A percentile compares a stretch with the other conserved stretches of the same genome.
These are phyloP conservation scores for Trichomonas tenax DNA, from an alignment of 208 protist genomes.

Conservation along the genomic window DNA sequence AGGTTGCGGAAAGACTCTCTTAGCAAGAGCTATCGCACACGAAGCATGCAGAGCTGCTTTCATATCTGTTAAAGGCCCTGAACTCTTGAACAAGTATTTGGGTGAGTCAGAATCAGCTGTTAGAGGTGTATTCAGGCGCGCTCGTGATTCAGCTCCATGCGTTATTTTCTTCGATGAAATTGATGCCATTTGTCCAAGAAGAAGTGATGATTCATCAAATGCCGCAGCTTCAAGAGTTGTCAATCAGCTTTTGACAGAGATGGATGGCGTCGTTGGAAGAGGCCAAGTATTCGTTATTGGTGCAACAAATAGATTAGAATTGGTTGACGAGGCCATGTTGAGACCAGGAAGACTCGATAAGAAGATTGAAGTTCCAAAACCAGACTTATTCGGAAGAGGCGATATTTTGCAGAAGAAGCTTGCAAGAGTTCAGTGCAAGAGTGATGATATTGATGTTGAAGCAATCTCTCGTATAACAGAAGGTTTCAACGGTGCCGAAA, in stretches of 20 bases:
- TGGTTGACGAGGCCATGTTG: slow-evolving; percentile 27
- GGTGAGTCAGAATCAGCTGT: slow-evolving; percentile 33
- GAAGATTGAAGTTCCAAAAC: background rate
- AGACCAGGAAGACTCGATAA: slow-evolving; percentile 26
- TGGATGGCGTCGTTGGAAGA: slow-evolving; percentile 82
- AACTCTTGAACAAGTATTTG: slow-evolving; percentile 58
- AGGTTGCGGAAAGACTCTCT: slow-evolving; percentile 28
- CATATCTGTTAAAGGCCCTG: slow-evolving; percentile 56
- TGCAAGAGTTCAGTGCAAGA: background rate
- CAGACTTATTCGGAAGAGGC: background rate
- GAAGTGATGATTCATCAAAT: slow-evolving; percentile 12
- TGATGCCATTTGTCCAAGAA: slow-evolving; percentile 33
- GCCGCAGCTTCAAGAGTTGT: slow-evolving; percentile 76
- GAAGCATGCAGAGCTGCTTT: background rate
- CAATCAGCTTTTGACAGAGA: slow-evolving; percentile 90
- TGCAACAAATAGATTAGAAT: slow-evolving; percentile 22
- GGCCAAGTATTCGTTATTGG: slow-evolving; percentile 62
- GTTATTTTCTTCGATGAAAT: slow-evolving; percentile 44
- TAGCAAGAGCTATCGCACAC: slow-evolving; percentile 22
- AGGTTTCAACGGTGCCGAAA: background rate
- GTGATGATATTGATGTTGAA: background rate
- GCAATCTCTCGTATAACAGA: background rate
- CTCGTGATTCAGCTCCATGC: slow-evolving; percentile 25
- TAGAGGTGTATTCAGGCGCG: slow-evolving; percentile 29
- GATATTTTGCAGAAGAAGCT: background rate